Percentiles rank a stretch among this genome's conserved stretches.
Conservation (phyloP, 2,329 filamentous ascomycete genomes). For the Grosmannia clavigera region DNA sequence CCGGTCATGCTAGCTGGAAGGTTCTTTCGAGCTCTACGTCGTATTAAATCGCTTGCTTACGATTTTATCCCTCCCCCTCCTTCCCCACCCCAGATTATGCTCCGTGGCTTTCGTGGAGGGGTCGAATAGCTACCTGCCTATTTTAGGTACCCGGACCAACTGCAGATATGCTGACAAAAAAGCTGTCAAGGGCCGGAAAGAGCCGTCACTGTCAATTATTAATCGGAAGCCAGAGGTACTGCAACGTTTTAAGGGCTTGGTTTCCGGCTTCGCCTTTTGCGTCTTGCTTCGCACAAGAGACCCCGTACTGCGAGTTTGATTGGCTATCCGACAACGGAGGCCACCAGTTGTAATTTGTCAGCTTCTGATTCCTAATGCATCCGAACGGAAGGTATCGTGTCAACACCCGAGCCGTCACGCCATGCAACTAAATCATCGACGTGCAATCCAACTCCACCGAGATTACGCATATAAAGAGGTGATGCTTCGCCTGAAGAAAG, state of each 20-base stretch:
- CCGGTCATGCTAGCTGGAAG: too few species aligned
- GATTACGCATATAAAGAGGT: neutral
- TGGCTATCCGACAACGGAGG: too few species aligned
- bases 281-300: neutral
- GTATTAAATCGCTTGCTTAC: too few species aligned
- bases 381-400: neutral
- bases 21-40: too few species aligned
- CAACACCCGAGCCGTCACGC: neutral
- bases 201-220: neutral
- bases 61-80: too few species aligned
- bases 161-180: neutral
- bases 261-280: neutral
- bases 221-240: neutral
- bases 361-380: neutral
- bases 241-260: neutral
- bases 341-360: too few species aligned
- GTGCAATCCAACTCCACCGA: neutral
- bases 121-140: neutral
- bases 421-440: neutral
- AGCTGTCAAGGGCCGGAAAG: neutral
- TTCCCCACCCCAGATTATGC: too few species aligned
- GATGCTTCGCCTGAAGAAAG: neutral
- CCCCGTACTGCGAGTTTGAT: too few species aligned
- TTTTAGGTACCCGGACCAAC: neutral
- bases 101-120: neutral